Conservation (phyloP, 768 basidiomycete genomes). For the Termitomyces sp. region DNA sequence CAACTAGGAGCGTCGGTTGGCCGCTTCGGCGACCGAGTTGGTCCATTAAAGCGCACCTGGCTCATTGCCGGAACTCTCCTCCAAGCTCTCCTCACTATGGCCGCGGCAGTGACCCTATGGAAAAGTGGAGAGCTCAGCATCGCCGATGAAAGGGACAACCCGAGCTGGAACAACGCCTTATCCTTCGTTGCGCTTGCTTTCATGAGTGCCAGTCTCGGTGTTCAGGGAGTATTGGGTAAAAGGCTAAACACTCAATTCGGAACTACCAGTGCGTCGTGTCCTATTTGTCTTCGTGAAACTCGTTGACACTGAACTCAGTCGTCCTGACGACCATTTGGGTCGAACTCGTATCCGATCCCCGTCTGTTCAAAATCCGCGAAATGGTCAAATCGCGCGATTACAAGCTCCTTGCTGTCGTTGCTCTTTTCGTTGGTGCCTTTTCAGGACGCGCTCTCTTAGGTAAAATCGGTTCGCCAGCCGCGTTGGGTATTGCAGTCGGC, state of each 20-base stretch:
- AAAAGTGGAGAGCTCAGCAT: slow-evolving; percentile 58
- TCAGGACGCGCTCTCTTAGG: slow-evolving; percentile 55
- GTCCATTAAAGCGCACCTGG: slow-evolving; percentile 72
- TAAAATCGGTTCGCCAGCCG: slow-evolving; percentile 54
- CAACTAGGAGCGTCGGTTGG: slow-evolving; percentile 74
- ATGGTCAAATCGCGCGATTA: slow-evolving; percentile 31
- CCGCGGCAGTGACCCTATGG: slow-evolving; percentile 67
- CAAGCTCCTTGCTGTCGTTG: slow-evolving; percentile 21
- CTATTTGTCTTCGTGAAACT: slow-evolving; percentile 4
- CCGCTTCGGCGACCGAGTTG: slow-evolving; percentile 80
- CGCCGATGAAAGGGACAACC: slow-evolving; percentile 50
- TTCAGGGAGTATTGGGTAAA: slow-evolving; percentile 87
- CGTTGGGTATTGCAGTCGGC: slow-evolving; percentile 63
- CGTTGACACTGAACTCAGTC: slow-evolving; percentile 34
- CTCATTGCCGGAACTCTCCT: slow-evolving; percentile 66
- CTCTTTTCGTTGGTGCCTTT: slow-evolving; percentile 80
- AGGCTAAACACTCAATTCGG: slow-evolving; percentile 76
- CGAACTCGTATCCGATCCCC: slow-evolving; percentile 79
- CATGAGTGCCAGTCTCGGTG: slow-evolving; percentile 77
- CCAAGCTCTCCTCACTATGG: slow-evolving; percentile 76
- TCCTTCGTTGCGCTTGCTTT: slow-evolving; percentile 74
- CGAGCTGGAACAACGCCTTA: slow-evolving; percentile 65
- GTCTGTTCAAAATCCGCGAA: slow-evolving; percentile 57
- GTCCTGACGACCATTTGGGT: slow-evolving; percentile 89
- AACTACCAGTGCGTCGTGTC: slow-evolving; percentile 55